Percentiles rank a stretch among this genome's conserved stretches.
phyloP scores from a whole-genome alignment of 148 eudicot species.

The Bassia scoparia region DNA sequence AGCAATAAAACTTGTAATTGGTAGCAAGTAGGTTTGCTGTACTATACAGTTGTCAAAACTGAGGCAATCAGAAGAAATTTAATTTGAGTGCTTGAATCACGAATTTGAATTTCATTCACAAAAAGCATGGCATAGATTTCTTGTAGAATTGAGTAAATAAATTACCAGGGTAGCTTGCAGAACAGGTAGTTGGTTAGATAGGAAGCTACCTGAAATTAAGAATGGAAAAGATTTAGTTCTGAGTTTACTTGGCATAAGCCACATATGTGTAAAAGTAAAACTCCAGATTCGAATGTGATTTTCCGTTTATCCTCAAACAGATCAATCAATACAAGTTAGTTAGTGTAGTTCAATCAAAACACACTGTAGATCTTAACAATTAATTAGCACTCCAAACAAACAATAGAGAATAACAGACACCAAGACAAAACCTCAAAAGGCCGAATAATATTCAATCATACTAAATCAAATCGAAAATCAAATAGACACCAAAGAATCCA shows the following conservation, averaged over 20 bases:
- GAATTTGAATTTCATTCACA: background rate
- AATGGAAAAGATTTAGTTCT: background rate
- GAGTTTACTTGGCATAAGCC: background rate
- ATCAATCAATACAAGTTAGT: background rate
- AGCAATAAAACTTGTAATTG: background rate
- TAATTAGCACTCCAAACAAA: no score
- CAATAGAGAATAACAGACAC: no score
- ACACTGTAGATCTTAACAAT: no score
- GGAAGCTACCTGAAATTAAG: background rate
- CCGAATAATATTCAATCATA: no score
- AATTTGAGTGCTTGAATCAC: background rate
- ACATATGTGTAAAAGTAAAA: no score
- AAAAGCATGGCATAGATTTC: background rate
- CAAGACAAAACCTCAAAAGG: no score
- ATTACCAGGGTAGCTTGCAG: background rate
- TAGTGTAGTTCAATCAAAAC: no score
- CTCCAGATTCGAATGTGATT: background rate
- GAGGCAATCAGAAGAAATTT: background rate
- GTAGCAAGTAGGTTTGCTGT: background rate
- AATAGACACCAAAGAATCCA: no score
- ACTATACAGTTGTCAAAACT: background rate
- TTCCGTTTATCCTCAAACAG: background rate
- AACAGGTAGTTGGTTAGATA: conserved; percentile 5
- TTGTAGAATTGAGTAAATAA: background rate
- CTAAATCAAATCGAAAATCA: no score